Conservation (phyloP, 306 rosid species). For the Abrus precatorius region DNA sequence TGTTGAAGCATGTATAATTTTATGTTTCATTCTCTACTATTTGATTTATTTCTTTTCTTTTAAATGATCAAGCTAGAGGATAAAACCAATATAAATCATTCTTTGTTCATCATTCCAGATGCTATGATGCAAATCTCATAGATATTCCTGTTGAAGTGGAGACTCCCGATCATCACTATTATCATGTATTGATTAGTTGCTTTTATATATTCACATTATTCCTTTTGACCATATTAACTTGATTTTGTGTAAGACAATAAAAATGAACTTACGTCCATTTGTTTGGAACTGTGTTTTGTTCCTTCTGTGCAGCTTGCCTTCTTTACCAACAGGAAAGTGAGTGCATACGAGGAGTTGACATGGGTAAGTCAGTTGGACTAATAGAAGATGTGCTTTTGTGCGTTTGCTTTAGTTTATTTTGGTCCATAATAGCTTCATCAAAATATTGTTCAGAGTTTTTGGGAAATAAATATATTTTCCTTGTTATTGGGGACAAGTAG, state of each 20-base stretch:
- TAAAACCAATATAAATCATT: background rate
- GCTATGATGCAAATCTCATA: slow-evolving; percentile 71
- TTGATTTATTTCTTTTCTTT: background rate
- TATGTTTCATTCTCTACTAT: background rate
- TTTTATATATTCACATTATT: slow-evolving; percentile 7
- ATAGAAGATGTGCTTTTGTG: background rate
- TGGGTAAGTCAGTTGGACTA: slow-evolving; percentile 66
- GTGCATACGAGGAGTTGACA: slow-evolving; percentile 75
- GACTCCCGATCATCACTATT: slow-evolving; percentile 88
- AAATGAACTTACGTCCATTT: background rate
- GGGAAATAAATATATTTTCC: no score
- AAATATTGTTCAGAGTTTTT: background rate
- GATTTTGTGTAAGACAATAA: background rate
- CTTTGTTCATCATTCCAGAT: slow-evolving; percentile 51
- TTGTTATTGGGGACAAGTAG: background rate
- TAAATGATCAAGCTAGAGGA: background rate
- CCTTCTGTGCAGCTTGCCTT: slow-evolving; percentile 74
- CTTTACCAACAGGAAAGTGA: slow-evolving; percentile 70
- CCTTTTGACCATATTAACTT: background rate
- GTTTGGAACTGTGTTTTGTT: slow-evolving; percentile 18
- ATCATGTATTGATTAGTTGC: slow-evolving; percentile 62
- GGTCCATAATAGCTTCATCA: background rate
- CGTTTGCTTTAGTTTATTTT: background rate
- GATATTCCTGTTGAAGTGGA: slow-evolving; percentile 89
- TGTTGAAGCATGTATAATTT: background rate